Conservation (phyloP, 768 basidiomycete species). For the Mycena chlorophos region DNA sequence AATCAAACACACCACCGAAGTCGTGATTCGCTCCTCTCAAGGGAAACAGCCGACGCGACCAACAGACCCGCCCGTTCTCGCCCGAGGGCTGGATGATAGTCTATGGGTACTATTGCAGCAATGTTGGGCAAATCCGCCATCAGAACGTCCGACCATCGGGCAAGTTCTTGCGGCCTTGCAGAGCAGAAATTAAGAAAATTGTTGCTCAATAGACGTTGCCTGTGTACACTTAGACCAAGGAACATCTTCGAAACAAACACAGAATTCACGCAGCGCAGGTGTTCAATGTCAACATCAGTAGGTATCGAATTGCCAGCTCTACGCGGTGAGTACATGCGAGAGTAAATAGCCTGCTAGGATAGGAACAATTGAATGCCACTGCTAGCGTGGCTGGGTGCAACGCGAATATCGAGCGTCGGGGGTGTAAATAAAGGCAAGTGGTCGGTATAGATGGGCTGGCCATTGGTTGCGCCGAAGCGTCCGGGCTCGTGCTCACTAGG, state of each 20-base stretch:
- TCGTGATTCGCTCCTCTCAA: slow-evolving; percentile 39
- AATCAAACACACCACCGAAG: slow-evolving; percentile 53
- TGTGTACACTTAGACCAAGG: too few species aligned
- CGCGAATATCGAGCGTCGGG: slow-evolving; percentile 7
- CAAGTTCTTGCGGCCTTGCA: too few species aligned
- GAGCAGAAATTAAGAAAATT: too few species aligned
- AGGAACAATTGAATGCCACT: slow-evolving; percentile 16
- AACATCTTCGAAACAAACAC: not conserved
- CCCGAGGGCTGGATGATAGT: slow-evolving; percentile 46
- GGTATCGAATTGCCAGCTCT: slow-evolving; percentile 5
- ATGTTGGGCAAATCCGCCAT: slow-evolving; percentile 44
- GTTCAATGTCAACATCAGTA: too few species aligned
- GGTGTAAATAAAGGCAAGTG: not conserved
- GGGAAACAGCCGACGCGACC: slow-evolving; percentile 49
- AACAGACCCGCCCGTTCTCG: slow-evolving; percentile 29
- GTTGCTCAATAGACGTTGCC: too few species aligned
- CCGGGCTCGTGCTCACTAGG: too few species aligned
- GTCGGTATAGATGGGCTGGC: slow-evolving; percentile 16
- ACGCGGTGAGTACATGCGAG: slow-evolving; percentile 11
- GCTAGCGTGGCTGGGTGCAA: slow-evolving; percentile 19
- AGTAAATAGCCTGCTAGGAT: slow-evolving; percentile 18
- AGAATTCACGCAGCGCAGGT: too few species aligned
- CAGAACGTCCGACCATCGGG: slow-evolving; percentile 41
- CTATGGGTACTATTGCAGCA: slow-evolving; percentile 45
- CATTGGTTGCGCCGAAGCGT: not conserved